Conservation (phyloP, 306 rosid species). For the Carpinus fangiana region DNA sequence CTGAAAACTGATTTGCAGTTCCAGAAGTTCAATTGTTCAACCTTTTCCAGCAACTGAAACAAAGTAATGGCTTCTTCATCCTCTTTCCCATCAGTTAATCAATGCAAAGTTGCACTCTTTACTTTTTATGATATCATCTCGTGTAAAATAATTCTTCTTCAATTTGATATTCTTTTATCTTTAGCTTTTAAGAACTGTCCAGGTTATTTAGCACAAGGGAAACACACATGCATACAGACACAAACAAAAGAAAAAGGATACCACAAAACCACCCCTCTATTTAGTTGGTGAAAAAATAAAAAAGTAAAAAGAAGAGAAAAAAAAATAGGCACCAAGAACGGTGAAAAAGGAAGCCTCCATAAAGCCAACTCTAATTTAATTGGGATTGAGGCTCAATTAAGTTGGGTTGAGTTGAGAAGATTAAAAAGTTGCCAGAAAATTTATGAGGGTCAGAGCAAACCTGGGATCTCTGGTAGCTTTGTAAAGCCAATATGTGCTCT, state of each 20-base stretch:
- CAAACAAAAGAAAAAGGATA: not conserved
- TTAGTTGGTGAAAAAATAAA: not conserved
- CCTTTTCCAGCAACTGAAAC: not conserved
- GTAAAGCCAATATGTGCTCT: slow-evolving; percentile 98
- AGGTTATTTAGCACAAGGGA: slow-evolving; percentile 1
- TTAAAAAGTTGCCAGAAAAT: slow-evolving; percentile 17
- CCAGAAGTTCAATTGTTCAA: not conserved
- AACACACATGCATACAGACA: not conserved
- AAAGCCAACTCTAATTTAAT: not conserved
- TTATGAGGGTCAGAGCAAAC: slow-evolving; percentile 48
- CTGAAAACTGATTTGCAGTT: not conserved
- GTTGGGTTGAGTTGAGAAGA: not conserved
- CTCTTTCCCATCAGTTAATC: not conserved
- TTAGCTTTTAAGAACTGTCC: not conserved
- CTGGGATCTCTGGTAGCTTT: slow-evolving; percentile 96
- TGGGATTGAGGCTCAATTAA: not conserved
- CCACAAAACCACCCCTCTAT: not conserved
- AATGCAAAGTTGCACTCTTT: not conserved
- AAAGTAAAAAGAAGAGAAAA: not conserved
- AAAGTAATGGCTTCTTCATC: not conserved
- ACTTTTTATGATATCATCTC: not conserved
- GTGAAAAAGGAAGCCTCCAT: not conserved
- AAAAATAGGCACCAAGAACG: not conserved
- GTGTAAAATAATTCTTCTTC: not conserved
- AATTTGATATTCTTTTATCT: not conserved